A percentile compares a stretch with the other conserved stretches of the same genome.
These are phyloP conservation scores for Pistacia atlantica DNA, from an alignment of 345 rosid species.

Conservation along the genomic window DNA sequence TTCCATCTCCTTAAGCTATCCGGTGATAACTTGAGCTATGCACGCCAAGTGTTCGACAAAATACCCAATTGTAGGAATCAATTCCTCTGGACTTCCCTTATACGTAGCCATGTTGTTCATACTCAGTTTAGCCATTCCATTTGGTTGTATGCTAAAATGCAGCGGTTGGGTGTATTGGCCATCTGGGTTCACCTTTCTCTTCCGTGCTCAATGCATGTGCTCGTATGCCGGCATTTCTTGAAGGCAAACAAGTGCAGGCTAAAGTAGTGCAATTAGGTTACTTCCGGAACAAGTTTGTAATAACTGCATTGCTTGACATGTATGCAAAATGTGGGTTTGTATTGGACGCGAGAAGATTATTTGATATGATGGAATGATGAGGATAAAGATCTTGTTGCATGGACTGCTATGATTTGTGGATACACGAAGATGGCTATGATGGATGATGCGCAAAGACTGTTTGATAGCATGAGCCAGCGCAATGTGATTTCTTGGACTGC, in stretches of 20 bases:
- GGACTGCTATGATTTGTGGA: constrained; percentile 68
- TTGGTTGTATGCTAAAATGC: constrained; percentile 34
- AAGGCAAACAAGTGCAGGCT: constrained; percentile 58
- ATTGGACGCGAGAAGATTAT: constrained; percentile 46
- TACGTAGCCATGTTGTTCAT: constrained; percentile 33
- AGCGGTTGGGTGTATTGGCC: constrained; percentile 30
- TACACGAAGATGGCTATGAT: constrained; percentile 50
- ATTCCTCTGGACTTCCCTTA: constrained; percentile 39
- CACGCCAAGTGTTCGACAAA: constrained; percentile 41
- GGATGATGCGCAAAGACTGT: constrained; percentile 39
- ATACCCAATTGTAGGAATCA: constrained; percentile 30
- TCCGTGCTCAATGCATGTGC: constrained; percentile 75
- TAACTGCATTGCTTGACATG: constrained; percentile 49
- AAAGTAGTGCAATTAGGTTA: constrained; percentile 50
- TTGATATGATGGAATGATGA: constrained; percentile 48
- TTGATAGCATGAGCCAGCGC: constrained; percentile 33
- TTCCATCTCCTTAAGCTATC: constrained; percentile 13
- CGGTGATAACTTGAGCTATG: constrained; percentile 35
- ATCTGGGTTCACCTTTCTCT: constrained; percentile 62
- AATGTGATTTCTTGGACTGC: constrained; percentile 52
- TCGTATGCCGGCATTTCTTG: constrained; percentile 31
- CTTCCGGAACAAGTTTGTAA: constrained; percentile 36
- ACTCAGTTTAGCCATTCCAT: constrained; percentile 28
- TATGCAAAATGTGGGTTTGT: constrained; percentile 51
- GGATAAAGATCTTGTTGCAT: constrained; percentile 56